phyloP scores from a whole-genome alignment of 1,284 basidiomycete species.

The Microbotryomycetes sp. region DNA sequence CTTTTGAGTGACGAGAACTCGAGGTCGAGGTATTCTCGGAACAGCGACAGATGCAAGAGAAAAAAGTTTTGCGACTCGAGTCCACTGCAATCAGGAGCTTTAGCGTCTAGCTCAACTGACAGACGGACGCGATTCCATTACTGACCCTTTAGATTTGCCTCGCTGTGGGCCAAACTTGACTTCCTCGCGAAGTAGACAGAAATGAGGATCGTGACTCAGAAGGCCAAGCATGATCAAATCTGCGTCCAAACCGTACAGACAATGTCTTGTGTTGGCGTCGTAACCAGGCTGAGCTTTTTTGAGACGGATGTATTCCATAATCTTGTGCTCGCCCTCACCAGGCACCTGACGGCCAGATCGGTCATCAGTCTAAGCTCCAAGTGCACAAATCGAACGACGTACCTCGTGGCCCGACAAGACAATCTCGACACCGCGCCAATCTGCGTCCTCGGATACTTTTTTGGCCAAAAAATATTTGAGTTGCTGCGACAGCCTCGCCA shows the following conservation, averaged over 20 bases:
- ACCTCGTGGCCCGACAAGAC: conserved; percentile 96
- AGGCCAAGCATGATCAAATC: conserved; percentile 98
- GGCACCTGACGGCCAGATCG: conserved; percentile 51
- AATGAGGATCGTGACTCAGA: conserved; percentile 96
- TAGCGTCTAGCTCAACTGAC: conserved; percentile 3
- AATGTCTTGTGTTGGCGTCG: conserved; percentile 88
- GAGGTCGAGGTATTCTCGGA: conserved; percentile 94
- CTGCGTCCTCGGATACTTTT: conserved; percentile 89
- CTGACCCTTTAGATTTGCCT: conserved; percentile 59
- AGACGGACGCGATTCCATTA: conserved; percentile 25
- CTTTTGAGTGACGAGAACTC: conserved; percentile 61
- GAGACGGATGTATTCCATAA: conserved; percentile 97
- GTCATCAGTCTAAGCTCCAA: neutral
- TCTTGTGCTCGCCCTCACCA: conserved; percentile 99
- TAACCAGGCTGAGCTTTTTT: conserved; percentile 92
- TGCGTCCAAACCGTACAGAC: conserved; percentile 95
- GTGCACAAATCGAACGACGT: conserved; percentile 9
- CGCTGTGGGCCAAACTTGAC: conserved; percentile 88
- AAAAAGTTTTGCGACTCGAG: conserved; percentile 88
- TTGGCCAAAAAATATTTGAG: conserved; percentile 95
- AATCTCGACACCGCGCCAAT: conserved; percentile 87
- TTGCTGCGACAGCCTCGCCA: conserved; percentile 83
- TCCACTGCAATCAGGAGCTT: conserved; percentile 45
- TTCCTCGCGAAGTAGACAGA: conserved; percentile 93
- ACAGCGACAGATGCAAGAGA: conserved; percentile 83